Evolutionary conservation across 2,329 filamentous ascomycete species (phyloP), one percentile per base, ranked within the genome.

Genomic region (Metarhizium humberi): DNA sequence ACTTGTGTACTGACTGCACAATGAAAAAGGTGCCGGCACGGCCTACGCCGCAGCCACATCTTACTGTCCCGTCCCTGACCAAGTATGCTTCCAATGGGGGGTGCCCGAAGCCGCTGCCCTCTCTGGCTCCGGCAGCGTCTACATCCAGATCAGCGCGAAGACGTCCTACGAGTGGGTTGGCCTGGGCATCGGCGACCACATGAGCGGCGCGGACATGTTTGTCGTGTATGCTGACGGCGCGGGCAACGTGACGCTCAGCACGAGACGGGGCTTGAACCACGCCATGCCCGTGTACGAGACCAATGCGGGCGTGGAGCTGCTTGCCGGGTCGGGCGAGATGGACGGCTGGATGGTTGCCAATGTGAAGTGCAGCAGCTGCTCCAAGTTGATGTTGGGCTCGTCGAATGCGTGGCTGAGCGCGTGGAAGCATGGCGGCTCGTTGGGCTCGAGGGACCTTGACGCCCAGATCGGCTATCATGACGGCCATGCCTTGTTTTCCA

Each of bases 191-290:
- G 84, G 84, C 49, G 61, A 63, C 0, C 57, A 59, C 46, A 87
- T 87, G 84, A 45, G 65, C 14, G 78, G 75, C 36, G 67, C 82
- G 51, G 78, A 82, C 64, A 84, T 86, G 56, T 85, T 87, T 63
- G 59, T 87, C 62, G 73, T 86, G 60, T 87, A 87, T 66, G 69
- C 78, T 49, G 74, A 83, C 59, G 80, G 80, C 56, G 59, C 61
- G 3, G 78, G 78, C 58, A 85, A 86, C 63, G 74, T 86, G 29
- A 87, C 84, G 1, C 64, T 86, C 53, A 85, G 82, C 58, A 75
- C 82, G 1, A 78, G 84, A 25, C 61, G 66, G 3, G 80, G 77
- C 34, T 69, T 62, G 0, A 73, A 74, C 7, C 72, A 85, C 59
- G 59, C 65, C 40, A 67, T 72, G 70, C 84, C 84, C 0, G 50